Evolutionary conservation across 352 stramenopile species (phyloP), one percentile per base, ranked within the genome.

Genomic region (Globisporangium middletonii): DNA sequence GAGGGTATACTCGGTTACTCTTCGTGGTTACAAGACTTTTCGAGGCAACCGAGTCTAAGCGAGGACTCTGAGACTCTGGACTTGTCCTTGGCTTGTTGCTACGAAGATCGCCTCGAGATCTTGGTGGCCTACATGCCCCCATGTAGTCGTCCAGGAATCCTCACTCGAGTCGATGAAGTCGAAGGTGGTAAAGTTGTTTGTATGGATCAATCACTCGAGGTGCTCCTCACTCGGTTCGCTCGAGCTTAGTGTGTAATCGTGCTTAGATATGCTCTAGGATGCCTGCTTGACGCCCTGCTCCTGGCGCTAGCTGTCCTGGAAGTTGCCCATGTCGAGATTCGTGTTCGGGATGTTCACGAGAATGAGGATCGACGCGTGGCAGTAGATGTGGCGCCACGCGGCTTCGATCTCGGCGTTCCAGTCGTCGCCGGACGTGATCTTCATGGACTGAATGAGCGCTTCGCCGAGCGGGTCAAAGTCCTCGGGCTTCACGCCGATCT

Each of bases 381-480:
- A 80, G 60, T 84, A 87, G 26, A 89, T 86, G 30, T 64, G 66
- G 9, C 68, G 74, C 74, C 76, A 89, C 5, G 76, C 72, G 3
- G 46, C 53, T 55, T 89, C 79, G 28, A 77, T 75, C 3, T 44
- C 65, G 23, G 79, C 71, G 53, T 59, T 63, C 79, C 79, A 89
- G 38, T 80, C 59, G 26, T 67, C 59, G 2, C 60, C 68, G 9
- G 74, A 83, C 4, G 74, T 87, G 19, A 69, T 46, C 18, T 69
- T 73, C 78, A 88, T 89, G 1, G 72, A 72, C 53, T 86, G 73
- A 23, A 86, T 79, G 13, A 86, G 64, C 16, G 76, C 72, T 45
- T 84, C 67, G 15, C 79, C 74, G 0, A 89, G 63, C 12, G 77
- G 72, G 44, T 86, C 74, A 49, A 89, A 85, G 55, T 89, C 76